Conservation (phyloP, 495 filamentous ascomycete genomes). For the Podospora pseudocomata region DNA sequence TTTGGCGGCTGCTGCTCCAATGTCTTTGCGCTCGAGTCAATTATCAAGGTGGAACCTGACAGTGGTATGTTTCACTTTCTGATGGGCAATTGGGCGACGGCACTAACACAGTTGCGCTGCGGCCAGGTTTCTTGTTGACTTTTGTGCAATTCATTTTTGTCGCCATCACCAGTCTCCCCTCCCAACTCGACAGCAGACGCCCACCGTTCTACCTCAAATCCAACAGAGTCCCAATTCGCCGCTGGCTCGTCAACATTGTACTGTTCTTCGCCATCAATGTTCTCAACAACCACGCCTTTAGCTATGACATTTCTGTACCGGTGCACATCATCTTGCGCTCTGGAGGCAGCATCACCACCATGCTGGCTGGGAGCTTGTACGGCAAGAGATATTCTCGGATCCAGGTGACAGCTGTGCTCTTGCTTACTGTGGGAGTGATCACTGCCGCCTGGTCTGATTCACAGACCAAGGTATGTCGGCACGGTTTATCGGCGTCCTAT, state of each 20-base stretch:
- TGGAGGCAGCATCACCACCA: slow-evolving; percentile 90
- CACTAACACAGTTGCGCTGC: not conserved
- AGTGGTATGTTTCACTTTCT: slow-evolving; percentile 45
- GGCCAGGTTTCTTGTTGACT: slow-evolving; percentile 78
- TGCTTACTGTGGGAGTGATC: slow-evolving; percentile 83
- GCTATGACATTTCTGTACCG: slow-evolving; percentile 92
- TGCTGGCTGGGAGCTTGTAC: slow-evolving; percentile 78
- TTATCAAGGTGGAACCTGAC: slow-evolving; percentile 77
- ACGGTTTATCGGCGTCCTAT: not conserved
- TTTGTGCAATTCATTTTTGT: slow-evolving; percentile 91
- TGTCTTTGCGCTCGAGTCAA: slow-evolving; percentile 93
- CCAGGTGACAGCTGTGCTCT: slow-evolving; percentile 72
- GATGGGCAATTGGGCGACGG: not conserved
- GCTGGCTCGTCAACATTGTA: slow-evolving; percentile 84
- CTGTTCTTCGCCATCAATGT: slow-evolving; percentile 91
- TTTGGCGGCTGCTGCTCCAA: slow-evolving; percentile 98
- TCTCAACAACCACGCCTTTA: slow-evolving; percentile 96
- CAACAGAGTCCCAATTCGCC: slow-evolving; percentile 75
- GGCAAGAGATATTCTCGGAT: slow-evolving; percentile 77
- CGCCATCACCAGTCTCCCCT: slow-evolving; percentile 70
- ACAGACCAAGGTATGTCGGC: slow-evolving; percentile 62
- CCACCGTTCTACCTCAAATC: slow-evolving; percentile 66
- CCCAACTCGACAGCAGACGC: slow-evolving; percentile 57
- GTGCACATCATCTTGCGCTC: slow-evolving; percentile 96
- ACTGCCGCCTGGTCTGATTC: slow-evolving; percentile 86